Percentiles rank a stretch among this genome's conserved stretches.
Evolutionary conservation across 2,329 filamentous ascomycete genomes (phyloP).

Genomic region (Fusarium nisikadoi): DNA sequence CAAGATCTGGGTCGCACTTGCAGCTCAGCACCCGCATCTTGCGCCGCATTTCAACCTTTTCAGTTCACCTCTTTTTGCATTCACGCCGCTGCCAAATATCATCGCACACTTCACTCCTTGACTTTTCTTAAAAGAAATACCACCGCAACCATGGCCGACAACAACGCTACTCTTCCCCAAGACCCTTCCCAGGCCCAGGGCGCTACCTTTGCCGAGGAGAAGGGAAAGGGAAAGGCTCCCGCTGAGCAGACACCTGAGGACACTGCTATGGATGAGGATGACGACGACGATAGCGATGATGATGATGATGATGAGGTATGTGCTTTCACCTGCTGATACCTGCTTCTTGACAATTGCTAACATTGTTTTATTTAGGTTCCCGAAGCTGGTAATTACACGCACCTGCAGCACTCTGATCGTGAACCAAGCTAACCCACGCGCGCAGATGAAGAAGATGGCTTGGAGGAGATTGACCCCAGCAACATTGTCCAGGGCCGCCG

Average conservation of each 20-base stretch:
- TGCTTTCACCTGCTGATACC: background rate
- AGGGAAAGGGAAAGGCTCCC: conserved; percentile 88
- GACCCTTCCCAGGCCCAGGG: conserved; percentile 53
- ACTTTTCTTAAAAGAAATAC: background rate
- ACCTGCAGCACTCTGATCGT: conserved; percentile 5
- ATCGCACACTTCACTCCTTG: conserved; percentile 6
- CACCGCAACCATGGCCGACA: conserved; percentile 58
- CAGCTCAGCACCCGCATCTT: conserved; percentile 42
- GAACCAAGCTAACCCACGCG: conserved; percentile 44
- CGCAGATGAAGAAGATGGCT: conserved; percentile 77
- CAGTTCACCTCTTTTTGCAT: conserved; percentile 9
- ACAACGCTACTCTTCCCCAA: conserved; percentile 60
- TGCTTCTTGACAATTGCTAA: conserved; percentile 36
- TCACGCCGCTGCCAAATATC: conserved; percentile 15
- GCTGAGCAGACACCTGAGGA: conserved; percentile 64
- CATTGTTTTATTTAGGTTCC: conserved; percentile 37
- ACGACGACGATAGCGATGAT: conserved; percentile 61
- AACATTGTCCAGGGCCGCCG: conserved; percentile 88
- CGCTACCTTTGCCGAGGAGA: conserved; percentile 64
- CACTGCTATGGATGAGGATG: conserved; percentile 78
- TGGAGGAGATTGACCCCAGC: conserved; percentile 89
- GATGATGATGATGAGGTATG: conserved; percentile 48
- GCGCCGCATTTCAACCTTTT: conserved; percentile 39
- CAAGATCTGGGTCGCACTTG: conserved; percentile 8
- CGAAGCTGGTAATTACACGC: conserved; percentile 45